phyloP scores from a whole-genome alignment of 164 flowering plant species.

The grape (Vitis vinifera) region ASM3070453v1 NC_081822.1:3262501-3263000 shows the following conservation, averaged over 20 bases:
- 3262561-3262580: neutral
- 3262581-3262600: neutral
- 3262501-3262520: slow-evolving; percentile 1
- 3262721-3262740: slow-evolving; percentile 2
- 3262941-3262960: neutral
- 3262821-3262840: slow-evolving; percentile 2
- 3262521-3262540: slow-evolving; percentile 1
- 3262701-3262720: neutral
- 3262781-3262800: slow-evolving; percentile 20
- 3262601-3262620: neutral
- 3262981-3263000: slow-evolving; percentile 10
- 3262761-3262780: slow-evolving; percentile 13
- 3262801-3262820: slow-evolving; percentile 18
- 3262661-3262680: neutral
- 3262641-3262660: neutral
- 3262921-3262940: slow-evolving; percentile 13
- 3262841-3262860: neutral
- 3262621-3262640: slow-evolving; percentile 12
- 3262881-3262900: slow-evolving; percentile 29
- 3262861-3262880: neutral
- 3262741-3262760: slow-evolving; percentile 1
- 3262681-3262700: neutral
- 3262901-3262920: slow-evolving; percentile 22
- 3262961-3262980: neutral
- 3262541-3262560: slow-evolving; percentile 1